phyloP scores from a whole-genome alignment of 495 filamentous ascomycete species.

The Alectoria sarmentosa region DNA sequence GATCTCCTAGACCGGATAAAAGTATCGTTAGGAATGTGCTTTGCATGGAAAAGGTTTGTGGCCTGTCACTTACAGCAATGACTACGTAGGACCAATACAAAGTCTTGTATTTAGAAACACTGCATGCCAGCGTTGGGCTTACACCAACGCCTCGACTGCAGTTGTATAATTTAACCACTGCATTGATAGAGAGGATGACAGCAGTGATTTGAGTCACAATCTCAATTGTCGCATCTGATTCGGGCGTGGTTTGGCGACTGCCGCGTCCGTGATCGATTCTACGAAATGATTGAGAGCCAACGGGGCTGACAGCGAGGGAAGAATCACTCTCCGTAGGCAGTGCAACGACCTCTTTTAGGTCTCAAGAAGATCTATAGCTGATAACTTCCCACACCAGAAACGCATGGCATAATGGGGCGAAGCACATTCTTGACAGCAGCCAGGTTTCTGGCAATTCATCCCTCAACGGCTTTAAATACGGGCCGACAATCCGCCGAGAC shows the following conservation, averaged over 20 bases:
- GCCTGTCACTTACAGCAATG: background rate
- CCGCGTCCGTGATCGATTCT: background rate
- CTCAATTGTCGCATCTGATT: background rate
- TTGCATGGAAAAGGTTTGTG: background rate
- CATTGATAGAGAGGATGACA: background rate
- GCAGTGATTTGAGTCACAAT: background rate
- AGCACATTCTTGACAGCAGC: background rate
- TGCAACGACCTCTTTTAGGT: too few species aligned
- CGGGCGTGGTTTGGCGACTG: background rate
- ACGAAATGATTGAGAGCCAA: background rate
- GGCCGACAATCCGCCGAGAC: constrained; percentile 8
- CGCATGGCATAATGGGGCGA: background rate
- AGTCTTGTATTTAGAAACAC: background rate
- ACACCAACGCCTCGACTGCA: background rate
- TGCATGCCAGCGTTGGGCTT: background rate
- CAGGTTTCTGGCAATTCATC: constrained; percentile 1
- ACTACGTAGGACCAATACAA: background rate
- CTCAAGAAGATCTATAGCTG: background rate
- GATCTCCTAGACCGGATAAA: background rate
- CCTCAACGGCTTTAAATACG: too few species aligned
- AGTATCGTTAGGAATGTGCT: background rate
- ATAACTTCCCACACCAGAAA: background rate
- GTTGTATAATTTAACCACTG: background rate
- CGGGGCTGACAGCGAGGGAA: background rate
- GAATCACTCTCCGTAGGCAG: background rate